Base-by-base conservation (phyloP, 1,284 basidiomycete genomes). In the Leucocoprinus gongylophorus region DNA sequence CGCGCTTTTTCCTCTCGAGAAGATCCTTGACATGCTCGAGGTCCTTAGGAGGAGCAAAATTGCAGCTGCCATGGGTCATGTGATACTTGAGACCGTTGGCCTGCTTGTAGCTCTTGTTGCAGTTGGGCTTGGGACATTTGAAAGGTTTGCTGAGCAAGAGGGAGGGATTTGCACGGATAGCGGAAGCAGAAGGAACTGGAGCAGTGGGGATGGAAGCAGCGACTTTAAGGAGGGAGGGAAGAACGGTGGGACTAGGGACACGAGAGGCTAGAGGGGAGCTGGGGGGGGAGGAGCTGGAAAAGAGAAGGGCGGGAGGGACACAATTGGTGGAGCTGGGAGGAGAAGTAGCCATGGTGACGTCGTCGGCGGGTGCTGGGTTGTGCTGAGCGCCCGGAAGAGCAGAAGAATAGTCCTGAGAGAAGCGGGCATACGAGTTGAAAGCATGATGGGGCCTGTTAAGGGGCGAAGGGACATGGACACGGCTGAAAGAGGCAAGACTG, bases 91-190 rank as follows among this genome's bases (percentile, higher is more conserved):
- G 78, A 1, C 75, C 75, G 54, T 78, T 78, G 55, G 92, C 93
- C 72, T 98, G 95, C 76, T 98, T 98, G 79, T 99, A 99, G 42
- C 85, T 85, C 79, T 99, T 99, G 75, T 94, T 95, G 76, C 95
- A 99, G 52, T 97, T 95, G 0, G 91, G 87, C 61, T 95, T 95
- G 13, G 93, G 93, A 74, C 95, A 99, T 57, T 88, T 82, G 84
- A 95, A 99, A 0, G 95, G 95, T 69, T 97, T 97, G 58, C 78
- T 85, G 23, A 79, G 64, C 17, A 83, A 69, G 13, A 82, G 66
- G 12, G 78, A 78, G 1, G 76, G 69, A 0, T 79, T 67, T 21
- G 81, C 44, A 18, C 29, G 26, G 72, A 15, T 78, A 72, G 49
- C 78, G 39, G 50, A 72, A 0, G 74, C 71, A 57, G 70, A 70